A percentile compares a stretch with the other conserved stretches of the same genome.
Evolutionary conservation across 2,329 filamentous ascomycete genomes (phyloP).

Genomic region (Exophiala phaeomuriformis): DNA sequence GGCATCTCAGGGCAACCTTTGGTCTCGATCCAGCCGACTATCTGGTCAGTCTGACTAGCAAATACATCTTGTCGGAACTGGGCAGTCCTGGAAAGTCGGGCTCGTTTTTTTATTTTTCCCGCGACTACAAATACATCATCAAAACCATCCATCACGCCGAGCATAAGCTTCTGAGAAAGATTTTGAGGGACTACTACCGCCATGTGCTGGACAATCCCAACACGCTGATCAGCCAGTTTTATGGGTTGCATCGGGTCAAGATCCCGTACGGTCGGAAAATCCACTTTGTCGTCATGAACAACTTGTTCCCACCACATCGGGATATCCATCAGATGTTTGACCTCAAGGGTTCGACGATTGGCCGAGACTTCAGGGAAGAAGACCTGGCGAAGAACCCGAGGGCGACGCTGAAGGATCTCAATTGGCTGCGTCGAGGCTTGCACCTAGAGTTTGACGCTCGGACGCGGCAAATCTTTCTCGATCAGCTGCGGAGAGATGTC

Average conservation of each 20-base stretch:
- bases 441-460: constrained; percentile 80
- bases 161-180: constrained; percentile 44
- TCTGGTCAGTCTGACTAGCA: constrained; percentile 93
- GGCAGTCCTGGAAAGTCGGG: constrained; percentile 97
- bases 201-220: constrained; percentile 93
- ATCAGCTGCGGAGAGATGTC: constrained; percentile 84
- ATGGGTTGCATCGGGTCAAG: constrained; percentile 93
- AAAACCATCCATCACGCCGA: constrained; percentile 98
- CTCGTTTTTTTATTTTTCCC: constrained; percentile 98
- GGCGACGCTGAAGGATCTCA: constrained; percentile 91
- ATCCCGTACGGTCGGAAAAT: constrained; percentile 98
- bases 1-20: constrained; percentile 79
- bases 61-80: constrained; percentile 95
- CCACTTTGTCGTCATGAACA: constrained; percentile 99
- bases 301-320: constrained; percentile 91
- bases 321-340: constrained; percentile 98
- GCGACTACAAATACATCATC: constrained; percentile 99
- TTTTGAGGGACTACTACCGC: constrained; percentile 78
- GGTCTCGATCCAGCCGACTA: constrained; percentile 94
- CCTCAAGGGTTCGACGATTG: constrained; percentile 90
- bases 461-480: constrained; percentile 81
- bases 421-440: constrained; percentile 82
- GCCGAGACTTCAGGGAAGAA: constrained; percentile 83
- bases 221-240: constrained; percentile 94
- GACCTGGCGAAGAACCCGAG: constrained; percentile 80